Evolutionary conservation across 495 filamentous ascomycete species (phyloP), one percentile per base, ranked within the genome.

Genomic region (Pyrenula aspistea): DNA sequence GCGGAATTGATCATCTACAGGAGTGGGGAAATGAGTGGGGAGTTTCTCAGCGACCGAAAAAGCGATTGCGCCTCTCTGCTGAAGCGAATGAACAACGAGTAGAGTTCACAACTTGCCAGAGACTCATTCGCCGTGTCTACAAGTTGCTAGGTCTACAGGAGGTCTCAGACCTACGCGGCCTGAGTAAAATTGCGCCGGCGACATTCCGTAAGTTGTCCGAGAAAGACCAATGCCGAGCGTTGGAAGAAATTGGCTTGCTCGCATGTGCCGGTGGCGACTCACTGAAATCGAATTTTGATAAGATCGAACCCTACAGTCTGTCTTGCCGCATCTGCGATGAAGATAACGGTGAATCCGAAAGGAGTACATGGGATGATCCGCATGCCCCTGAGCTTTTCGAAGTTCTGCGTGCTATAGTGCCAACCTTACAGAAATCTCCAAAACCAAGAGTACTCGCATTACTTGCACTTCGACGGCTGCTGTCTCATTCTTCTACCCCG

Each of bases 401-500:
- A 15, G 31, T 42, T 42, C 31, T 42, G 31, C 15, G 8, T 15
- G 71, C 71, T 12, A 67, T 95, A 25, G 59, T 80, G 20, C 73
- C 79, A 2, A 75, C 68, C 20, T 81, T 91, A 49, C 66, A 75
- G n/a, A 78, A 81, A 50, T 80, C 78, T 2, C 75, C 76, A 23
- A 77, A 76, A 52, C 73, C 83, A 49, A 81, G 92, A 31, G 77
- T 95, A 20, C 74, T 79, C 56, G 83, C 86, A 22, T 90, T 94
- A 80, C 62, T 86, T 56, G 79, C 83, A 1, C 65, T 95, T 22
- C 82, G 80, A 61, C 80, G 86, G 49, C 69, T 88, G 21, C 66
- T 87, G 20, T 76, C 76, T 51, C 89, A 94, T 68, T 82, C 80
- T 0, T 65, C 68, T 1, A 71, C 76, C 56, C 51, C 68, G 4